Evolutionary conservation across 1,139 yeast genomes (phyloP).

Genomic region (Saccharomyces hybrid): DNA sequence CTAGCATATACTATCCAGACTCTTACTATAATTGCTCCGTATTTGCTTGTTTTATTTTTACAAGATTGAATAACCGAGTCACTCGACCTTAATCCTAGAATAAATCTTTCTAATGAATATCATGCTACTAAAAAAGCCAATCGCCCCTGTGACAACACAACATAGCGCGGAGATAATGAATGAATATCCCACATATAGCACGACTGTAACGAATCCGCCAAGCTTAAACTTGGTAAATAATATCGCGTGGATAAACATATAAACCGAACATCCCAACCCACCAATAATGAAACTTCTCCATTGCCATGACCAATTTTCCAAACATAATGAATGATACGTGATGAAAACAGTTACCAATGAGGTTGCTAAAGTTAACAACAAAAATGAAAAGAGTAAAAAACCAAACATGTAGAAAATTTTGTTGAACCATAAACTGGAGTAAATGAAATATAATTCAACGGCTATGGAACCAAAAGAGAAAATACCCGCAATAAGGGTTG

Average conservation of each 20-base stretch:
- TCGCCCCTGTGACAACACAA: conserved; percentile 79
- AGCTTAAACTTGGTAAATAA: conserved; percentile 62
- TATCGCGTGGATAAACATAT: conserved; percentile 78
- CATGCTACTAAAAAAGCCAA: conserved; percentile 75
- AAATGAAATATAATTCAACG: conserved; percentile 83
- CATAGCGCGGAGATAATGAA: conserved; percentile 59
- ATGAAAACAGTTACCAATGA: conserved; percentile 72
- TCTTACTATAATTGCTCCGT: too few relatives aligned
- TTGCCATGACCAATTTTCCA: conserved; percentile 95
- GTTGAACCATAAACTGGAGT: conserved; percentile 90
- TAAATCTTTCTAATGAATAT: conserved; percentile 74
- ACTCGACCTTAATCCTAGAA: conserved; percentile 79
- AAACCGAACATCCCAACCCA: conserved; percentile 76
- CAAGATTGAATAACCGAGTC: not conserved
- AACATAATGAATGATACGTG: conserved; percentile 77
- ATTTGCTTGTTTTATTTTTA: too few relatives aligned
- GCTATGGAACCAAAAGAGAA: conserved; percentile 95
- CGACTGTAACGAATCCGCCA: conserved; percentile 69
- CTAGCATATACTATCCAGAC: too few relatives aligned
- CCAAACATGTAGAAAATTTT: conserved; percentile 96
- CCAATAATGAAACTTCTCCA: conserved; percentile 89
- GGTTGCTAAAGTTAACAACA: conserved; percentile 76
- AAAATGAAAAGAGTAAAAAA: conserved; percentile 79
- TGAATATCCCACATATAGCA: conserved; percentile 83
- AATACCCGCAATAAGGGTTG: conserved; percentile 73